A percentile compares a stretch with the other conserved stretches of the same genome.
These are phyloP conservation scores for Flaveria floridana DNA, from an alignment of 140 eudicot species.

Conservation along the genomic window DNA sequence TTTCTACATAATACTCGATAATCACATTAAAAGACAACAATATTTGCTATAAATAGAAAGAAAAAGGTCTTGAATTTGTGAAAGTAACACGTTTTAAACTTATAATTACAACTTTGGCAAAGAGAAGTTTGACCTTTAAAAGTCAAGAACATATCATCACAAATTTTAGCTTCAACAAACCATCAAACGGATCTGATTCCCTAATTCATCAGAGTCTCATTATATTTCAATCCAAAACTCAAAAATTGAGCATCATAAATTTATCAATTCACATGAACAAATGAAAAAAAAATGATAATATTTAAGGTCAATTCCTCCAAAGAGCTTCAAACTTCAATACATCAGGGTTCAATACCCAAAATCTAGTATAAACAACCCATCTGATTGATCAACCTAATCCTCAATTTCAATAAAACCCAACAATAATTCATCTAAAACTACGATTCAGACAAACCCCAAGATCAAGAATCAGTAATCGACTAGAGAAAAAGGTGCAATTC, in stretches of 20 bases:
- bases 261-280: conserved; percentile 14
- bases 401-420: conserved; percentile 11
- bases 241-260: conserved; percentile 13
- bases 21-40: conserved; percentile 18
- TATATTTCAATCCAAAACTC: neutral
- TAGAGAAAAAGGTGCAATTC: conserved; percentile 7
- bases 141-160: neutral
- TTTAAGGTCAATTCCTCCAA: too few species aligned
- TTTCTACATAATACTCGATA: neutral
- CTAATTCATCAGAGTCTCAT: neutral
- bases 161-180: conserved; percentile 18
- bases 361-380: neutral
- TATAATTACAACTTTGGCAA: neutral
- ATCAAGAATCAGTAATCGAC: conserved; percentile 7
- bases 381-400: conserved; percentile 12
- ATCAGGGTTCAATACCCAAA: neutral
- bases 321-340: too few species aligned
- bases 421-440: neutral
- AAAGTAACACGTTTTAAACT: neutral
- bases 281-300: neutral
- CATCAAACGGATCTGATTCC: conserved; percentile 10
- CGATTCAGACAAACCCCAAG: neutral
- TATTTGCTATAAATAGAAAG: neutral
- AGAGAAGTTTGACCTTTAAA: conserved; percentile 14
- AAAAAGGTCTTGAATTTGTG: conserved; percentile 1